Evolutionary conservation across 129 eudicot genomes (phyloP).

Genomic region (Erigeron canadensis): DNA sequence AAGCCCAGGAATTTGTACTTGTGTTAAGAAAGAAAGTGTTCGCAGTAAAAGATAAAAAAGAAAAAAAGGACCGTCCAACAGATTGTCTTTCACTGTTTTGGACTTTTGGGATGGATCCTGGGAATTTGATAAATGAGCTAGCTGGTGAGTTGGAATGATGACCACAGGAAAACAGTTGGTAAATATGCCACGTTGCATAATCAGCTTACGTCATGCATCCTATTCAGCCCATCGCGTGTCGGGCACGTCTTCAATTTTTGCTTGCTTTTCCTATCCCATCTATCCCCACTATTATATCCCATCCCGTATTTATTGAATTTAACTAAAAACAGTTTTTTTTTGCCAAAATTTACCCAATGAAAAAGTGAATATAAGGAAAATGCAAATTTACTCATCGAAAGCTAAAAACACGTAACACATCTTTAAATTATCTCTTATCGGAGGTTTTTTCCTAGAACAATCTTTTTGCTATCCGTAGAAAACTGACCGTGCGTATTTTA

Average conservation of each 20-base stretch:
- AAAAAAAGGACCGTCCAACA: too few species aligned
- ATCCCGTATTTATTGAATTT: background rate
- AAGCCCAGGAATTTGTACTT: too few species aligned
- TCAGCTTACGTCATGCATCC: slow-evolving; percentile 27
- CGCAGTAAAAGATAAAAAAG: background rate
- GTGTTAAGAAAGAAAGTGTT: too few species aligned
- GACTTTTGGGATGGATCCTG: too few species aligned
- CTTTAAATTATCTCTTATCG: too few species aligned
- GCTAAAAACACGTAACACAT: background rate
- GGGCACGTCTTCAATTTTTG: slow-evolving; percentile 32
- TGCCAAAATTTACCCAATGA: too few species aligned
- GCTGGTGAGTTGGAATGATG: slow-evolving; percentile 25
- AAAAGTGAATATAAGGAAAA: too few species aligned
- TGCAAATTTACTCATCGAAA: background rate
- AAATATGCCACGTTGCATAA: slow-evolving; percentile 38
- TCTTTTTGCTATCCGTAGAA: too few species aligned
- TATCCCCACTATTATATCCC: slow-evolving; percentile 15
- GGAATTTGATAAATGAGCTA: slow-evolving; percentile 17
- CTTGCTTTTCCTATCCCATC: slow-evolving; percentile 11
- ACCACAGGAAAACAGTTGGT: slow-evolving; percentile 18
- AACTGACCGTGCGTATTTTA: too few species aligned
- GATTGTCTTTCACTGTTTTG: too few species aligned
- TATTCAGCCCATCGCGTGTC: slow-evolving; percentile 25
- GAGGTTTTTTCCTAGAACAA: too few species aligned
- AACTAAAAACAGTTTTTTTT: background rate